A percentile compares a stretch with the other conserved stretches of the same genome.
phyloP scores from a whole-genome alignment of 345 rosid species.

The Durio zibethinus region DNA sequence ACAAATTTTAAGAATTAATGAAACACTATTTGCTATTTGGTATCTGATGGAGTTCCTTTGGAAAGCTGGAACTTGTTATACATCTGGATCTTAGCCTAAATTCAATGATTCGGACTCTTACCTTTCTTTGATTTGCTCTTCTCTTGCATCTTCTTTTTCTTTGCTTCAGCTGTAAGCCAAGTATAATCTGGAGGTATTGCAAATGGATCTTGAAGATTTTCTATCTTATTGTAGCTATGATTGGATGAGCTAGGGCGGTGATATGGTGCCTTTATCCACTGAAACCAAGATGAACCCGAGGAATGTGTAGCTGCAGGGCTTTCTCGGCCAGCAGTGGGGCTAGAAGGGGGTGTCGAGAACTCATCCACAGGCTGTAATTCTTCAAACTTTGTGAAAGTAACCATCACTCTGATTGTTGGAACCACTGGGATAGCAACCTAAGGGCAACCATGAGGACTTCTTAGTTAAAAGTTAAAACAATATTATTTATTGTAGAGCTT shows the following conservation, averaged over 20 bases:
- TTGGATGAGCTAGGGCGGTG: slow-evolving; percentile 48
- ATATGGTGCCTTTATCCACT: slow-evolving; percentile 84
- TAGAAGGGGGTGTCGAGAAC: slow-evolving; percentile 87
- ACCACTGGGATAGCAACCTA: slow-evolving; percentile 98
- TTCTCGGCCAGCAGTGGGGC: slow-evolving; percentile 62
- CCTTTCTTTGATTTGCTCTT: slow-evolving; percentile 71
- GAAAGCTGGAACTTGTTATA: slow-evolving; percentile 27
- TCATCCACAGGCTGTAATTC: slow-evolving; percentile 79
- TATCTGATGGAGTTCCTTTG: slow-evolving; percentile 18
- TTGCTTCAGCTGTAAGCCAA: slow-evolving; percentile 80
- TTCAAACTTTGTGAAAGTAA: slow-evolving; percentile 90
- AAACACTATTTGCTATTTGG: slow-evolving; percentile 28
- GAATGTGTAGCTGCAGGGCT: slow-evolving; percentile 53
- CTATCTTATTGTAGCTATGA: slow-evolving; percentile 50
- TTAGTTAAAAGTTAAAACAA: slow-evolving; percentile 2
- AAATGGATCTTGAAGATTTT: slow-evolving; percentile 70
- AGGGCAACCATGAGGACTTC: slow-evolving; percentile 13
- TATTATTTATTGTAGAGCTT: not conserved
- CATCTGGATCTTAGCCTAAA: slow-evolving; percentile 14
- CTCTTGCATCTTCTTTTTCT: slow-evolving; percentile 91
- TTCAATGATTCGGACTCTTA: slow-evolving; percentile 45
- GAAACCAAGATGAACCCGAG: slow-evolving; percentile 78
- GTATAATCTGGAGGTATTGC: slow-evolving; percentile 67
- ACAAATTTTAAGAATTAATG: slow-evolving; percentile 23
- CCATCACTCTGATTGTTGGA: slow-evolving; percentile 85